phyloP scores from a whole-genome alignment of 371 early-diverging fungal genomes.

The Saksenaea oblongispora region DNA sequence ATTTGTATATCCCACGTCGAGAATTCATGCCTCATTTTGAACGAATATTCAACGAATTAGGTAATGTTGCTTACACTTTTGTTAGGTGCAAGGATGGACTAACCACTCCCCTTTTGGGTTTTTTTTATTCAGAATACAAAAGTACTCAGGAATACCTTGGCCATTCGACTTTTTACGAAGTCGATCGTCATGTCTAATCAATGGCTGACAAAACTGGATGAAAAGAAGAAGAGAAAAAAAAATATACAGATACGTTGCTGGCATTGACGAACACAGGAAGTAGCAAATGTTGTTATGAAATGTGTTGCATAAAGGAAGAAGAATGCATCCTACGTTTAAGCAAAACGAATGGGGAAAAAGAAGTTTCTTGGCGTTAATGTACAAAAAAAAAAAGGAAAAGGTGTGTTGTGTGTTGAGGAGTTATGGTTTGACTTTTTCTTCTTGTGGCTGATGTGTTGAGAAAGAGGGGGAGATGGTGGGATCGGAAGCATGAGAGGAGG shows the following conservation, averaged over 20 bases:
- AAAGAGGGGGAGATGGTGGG: background rate
- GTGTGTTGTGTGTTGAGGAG: no score
- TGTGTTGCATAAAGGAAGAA: background rate
- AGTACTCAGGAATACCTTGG: slow-evolving; percentile 59
- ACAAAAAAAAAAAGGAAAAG: background rate
- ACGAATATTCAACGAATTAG: slow-evolving; percentile 58
- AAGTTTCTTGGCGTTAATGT: background rate
- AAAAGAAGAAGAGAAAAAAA: background rate
- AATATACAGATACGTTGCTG: background rate
- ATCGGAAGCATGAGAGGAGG: background rate
- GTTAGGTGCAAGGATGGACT: background rate
- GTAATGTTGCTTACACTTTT: slow-evolving; percentile 11
- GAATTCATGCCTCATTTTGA: slow-evolving; percentile 91
- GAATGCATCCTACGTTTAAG: background rate
- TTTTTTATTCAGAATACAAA: slow-evolving; percentile 35
- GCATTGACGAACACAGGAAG: background rate
- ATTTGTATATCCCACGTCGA: slow-evolving; percentile 73
- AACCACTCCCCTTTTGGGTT: background rate
- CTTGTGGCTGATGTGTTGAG: background rate
- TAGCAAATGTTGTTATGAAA: background rate
- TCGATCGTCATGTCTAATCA: slow-evolving; percentile 8
- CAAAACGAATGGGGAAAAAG: background rate
- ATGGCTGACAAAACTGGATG: background rate
- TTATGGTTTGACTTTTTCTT: background rate
- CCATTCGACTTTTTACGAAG: slow-evolving; percentile 44